These are phyloP conservation scores for Haematococcus sp. DNA, from an alignment of 139 green algal species.

Conservation along the genomic window DNA sequence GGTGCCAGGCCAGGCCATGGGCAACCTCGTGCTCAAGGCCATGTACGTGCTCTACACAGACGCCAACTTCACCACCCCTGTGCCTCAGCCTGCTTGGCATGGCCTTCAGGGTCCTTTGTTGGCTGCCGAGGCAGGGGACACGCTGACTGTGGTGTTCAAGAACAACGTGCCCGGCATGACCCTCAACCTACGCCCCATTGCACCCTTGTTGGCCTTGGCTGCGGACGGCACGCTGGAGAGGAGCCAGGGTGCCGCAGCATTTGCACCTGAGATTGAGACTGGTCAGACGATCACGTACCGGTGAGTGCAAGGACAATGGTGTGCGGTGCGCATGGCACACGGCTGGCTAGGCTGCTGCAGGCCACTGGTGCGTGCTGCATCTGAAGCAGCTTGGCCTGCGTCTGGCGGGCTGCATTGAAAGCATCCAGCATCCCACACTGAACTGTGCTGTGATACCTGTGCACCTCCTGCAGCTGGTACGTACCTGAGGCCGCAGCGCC, in stretches of 20 bases:
- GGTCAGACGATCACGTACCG: conserved; percentile 8
- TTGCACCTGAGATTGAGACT: neutral
- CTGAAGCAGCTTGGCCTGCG: no score
- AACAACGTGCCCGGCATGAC: conserved; percentile 23
- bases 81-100: neutral
- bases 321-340: no score
- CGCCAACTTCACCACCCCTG: conserved; percentile 28
- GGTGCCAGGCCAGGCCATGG: neutral
- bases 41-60: conserved; percentile 43
- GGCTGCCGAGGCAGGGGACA: conserved; percentile 41
- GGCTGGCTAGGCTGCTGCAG: no score
- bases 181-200: conserved; percentile 13
- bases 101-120: conserved; percentile 46
- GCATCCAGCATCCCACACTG: no score
- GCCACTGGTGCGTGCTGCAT: no score
- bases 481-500: conserved; percentile 12
- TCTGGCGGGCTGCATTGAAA: no score
- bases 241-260: neutral
- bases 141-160: conserved; percentile 29
- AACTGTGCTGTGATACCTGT: no score
- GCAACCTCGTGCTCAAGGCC: conserved; percentile 2
- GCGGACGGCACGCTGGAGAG: neutral
- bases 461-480: neutral
- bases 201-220: conserved; percentile 1
- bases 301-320: no score